A percentile compares a stretch with the other conserved stretches of the same genome.
Evolutionary conservation across 495 filamentous ascomycete species (phyloP).

Genomic region (Hypomontagnella submonticulosa): DNA sequence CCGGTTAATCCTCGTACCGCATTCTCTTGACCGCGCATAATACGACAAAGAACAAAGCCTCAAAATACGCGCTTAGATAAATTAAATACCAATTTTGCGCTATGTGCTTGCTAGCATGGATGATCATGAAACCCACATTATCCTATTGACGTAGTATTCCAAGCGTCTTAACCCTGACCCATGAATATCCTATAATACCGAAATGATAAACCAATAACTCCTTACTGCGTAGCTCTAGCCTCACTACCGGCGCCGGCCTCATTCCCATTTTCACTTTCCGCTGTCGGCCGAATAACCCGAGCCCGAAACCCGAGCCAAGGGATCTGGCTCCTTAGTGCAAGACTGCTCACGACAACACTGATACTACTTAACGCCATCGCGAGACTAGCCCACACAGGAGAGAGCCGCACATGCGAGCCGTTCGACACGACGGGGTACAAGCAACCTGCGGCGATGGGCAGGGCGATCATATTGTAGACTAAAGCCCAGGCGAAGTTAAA

Average conservation of each 20-base stretch:
- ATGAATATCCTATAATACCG: no score
- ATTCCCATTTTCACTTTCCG: not conserved
- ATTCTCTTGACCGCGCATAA: no score
- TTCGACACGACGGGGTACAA: slow-evolving; percentile 73
- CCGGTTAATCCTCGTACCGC: no score
- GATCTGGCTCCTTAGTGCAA: slow-evolving; percentile 67
- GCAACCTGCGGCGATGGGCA: slow-evolving; percentile 87
- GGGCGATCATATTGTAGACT: slow-evolving; percentile 80
- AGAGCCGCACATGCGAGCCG: slow-evolving; percentile 67
- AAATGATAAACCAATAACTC: not conserved
- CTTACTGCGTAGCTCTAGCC: not conserved
- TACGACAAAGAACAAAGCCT: no score
- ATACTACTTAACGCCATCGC: slow-evolving; percentile 90
- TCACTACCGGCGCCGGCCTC: not conserved
- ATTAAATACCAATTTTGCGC: no score
- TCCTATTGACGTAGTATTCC: not conserved
- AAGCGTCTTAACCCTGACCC: not conserved
- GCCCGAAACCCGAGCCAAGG: slow-evolving; percentile 61
- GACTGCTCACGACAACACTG: slow-evolving; percentile 78
- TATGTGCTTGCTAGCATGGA: no score
- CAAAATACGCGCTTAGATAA: no score
- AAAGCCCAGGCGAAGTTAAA: slow-evolving; percentile 92
- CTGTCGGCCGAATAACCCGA: not conserved
- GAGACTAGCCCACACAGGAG: slow-evolving; percentile 85
- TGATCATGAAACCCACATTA: no score